Evolutionary conservation across 176 grass and related monocot species (phyloP).

Genomic region (Phoenix roebelenii): DNA sequence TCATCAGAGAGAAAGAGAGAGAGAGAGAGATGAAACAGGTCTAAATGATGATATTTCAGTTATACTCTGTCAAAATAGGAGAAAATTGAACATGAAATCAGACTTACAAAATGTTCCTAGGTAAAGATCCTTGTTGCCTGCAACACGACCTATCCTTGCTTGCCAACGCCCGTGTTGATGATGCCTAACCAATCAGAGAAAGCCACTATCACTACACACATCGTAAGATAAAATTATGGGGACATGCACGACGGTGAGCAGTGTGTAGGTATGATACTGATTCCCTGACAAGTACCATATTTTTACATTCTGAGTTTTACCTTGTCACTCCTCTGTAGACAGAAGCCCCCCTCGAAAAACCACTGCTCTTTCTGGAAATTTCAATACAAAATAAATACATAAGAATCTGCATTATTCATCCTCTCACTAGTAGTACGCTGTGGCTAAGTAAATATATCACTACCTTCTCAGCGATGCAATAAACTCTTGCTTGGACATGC

Average conservation of each 20-base stretch:
- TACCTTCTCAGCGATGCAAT: slow-evolving; percentile 84
- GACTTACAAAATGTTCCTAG: slow-evolving; percentile 79
- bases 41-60: neutral
- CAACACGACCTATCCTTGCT: slow-evolving; percentile 90
- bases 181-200: slow-evolving; percentile 35
- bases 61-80: neutral
- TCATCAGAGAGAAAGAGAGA: no score
- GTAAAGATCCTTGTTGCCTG: slow-evolving; percentile 96
- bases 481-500: slow-evolving; percentile 66
- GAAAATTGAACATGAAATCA: neutral
- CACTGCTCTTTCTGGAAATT: slow-evolving; percentile 68
- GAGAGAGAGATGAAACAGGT: no score
- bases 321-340: slow-evolving; percentile 83
- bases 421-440: no score
- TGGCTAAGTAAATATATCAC: no score
- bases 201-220: no score
- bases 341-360: slow-evolving; percentile 89
- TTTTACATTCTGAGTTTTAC: neutral
- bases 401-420: neutral
- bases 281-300: neutral
- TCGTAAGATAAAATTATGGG: no score
- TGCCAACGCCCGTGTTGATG: slow-evolving; percentile 96
- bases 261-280: no score
- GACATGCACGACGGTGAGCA: no score
- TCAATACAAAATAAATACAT: slow-evolving; percentile 5